phyloP scores from a whole-genome alignment of 2,329 filamentous ascomycete species.

The Gremmenia infestans region DNA sequence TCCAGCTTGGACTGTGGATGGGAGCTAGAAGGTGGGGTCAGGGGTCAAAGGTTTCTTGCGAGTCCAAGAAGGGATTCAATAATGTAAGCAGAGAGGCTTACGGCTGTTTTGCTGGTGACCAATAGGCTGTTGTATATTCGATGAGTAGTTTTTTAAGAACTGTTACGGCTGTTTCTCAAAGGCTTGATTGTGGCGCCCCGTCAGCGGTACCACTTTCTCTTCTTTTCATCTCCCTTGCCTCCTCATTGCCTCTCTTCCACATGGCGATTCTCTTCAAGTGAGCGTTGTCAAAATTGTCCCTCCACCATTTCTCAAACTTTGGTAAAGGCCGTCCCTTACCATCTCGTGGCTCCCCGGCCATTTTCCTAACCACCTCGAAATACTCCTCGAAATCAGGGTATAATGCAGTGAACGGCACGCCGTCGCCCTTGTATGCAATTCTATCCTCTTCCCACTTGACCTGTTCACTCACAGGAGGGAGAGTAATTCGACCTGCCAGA shows the following conservation, averaged over 20 bases:
- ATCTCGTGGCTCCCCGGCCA: constrained; percentile 43
- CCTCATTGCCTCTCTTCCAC: constrained; percentile 50
- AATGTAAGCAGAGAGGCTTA: too few species aligned
- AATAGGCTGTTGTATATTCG: too few species aligned
- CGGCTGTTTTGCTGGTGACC: too few species aligned
- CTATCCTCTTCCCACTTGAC: constrained; percentile 52
- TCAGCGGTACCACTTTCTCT: background rate
- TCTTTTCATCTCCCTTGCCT: constrained; percentile 26
- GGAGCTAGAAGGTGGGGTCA: too few species aligned
- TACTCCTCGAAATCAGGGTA: constrained; percentile 61
- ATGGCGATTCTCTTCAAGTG: constrained; percentile 52
- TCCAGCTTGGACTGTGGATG: too few species aligned
- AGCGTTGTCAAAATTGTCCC: constrained; percentile 46
- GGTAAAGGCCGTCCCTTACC: constrained; percentile 43
- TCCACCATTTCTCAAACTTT: constrained; percentile 42
- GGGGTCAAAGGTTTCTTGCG: too few species aligned
- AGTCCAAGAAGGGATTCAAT: too few species aligned
- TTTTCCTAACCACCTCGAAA: constrained; percentile 49
- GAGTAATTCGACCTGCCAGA: constrained; percentile 46
- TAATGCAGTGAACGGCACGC: constrained; percentile 49
- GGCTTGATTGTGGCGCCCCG: background rate
- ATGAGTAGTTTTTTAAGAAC: too few species aligned
- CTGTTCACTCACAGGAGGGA: constrained; percentile 48
- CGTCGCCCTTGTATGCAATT: constrained; percentile 50
- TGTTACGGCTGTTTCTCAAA: too few species aligned